Evolutionary conservation across 352 stramenopile species (phyloP), one percentile per base, ranked within the genome.

Genomic region (Peronospora farinosa): DNA sequence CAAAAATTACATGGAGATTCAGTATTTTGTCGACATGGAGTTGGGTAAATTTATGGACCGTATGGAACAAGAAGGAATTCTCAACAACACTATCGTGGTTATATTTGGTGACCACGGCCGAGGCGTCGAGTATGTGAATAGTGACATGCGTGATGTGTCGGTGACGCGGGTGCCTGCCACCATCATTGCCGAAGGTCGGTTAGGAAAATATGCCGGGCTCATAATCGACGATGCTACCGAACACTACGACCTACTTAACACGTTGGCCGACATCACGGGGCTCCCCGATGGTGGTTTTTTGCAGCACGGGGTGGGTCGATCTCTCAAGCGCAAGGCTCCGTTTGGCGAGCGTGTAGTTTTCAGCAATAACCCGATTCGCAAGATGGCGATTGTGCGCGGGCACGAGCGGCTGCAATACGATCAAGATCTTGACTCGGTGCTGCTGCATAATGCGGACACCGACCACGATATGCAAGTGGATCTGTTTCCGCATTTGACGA

Each of bases 211-310:
- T 9, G 48, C 36, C 6, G 47, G 47, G 2, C 38, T 47, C 9
- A 19, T 55, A 28, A 55, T 57, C 23, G 50, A 57, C 15, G 50
- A 57, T 16, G 40, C 17, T 13, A 25, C 27, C 21, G 50, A 57
- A 33, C 50, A 57, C 23, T 57, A 57, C n/a, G 50, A 57, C 36
- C 11, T 57, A 11, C 41, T 57, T 25, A 57, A 57, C 19, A 51
- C 41, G 5, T 21, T 51, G 28, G 39, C 39, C 13, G 48, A 55
- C 39, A 59, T 59, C 35, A 48, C 33, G 4, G 51, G 51, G 11
- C 11, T 44, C 3, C 37, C 31, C 17, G 41, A 51, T 27, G 48
- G 40, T 9, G 48, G 48, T 10, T 56, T 49, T 10, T 5, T 23
- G 15, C 48, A 56, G 19, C n/a, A 47, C 7, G 48, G 48, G 12